Conservation (phyloP, 768 basidiomycete species). For the Amanita phalloides region DNA sequence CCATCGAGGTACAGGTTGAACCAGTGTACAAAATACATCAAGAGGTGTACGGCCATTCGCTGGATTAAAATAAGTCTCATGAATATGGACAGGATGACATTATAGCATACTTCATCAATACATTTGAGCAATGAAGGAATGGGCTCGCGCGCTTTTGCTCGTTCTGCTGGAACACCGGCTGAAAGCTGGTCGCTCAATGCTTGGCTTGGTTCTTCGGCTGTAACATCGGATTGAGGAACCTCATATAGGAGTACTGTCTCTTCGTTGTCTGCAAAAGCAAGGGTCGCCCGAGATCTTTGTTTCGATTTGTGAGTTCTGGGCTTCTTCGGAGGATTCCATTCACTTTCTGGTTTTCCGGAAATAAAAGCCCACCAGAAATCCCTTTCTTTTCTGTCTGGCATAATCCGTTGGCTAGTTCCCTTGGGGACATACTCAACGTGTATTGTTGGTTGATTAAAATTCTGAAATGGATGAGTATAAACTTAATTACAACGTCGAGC, state of each 20-base stretch:
- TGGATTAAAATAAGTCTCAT: slow-evolving; percentile 19
- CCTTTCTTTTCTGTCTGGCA: slow-evolving; percentile 65
- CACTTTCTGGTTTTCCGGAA: slow-evolving; percentile 52
- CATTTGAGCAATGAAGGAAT: slow-evolving; percentile 42
- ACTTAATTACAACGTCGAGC: slow-evolving; percentile 4
- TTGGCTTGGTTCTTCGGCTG: background rate
- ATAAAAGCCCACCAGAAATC: slow-evolving; percentile 78
- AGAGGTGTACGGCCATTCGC: slow-evolving; percentile 61
- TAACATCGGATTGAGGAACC: background rate
- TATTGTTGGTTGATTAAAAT: slow-evolving; percentile 52
- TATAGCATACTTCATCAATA: slow-evolving; percentile 53
- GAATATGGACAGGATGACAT: slow-evolving; percentile 1
- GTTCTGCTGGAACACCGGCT: background rate
- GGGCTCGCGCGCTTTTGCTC: slow-evolving; percentile 35
- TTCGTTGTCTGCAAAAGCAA: slow-evolving; percentile 2
- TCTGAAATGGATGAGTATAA: slow-evolving; percentile 29
- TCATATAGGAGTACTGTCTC: slow-evolving; percentile 7
- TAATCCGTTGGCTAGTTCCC: slow-evolving; percentile 20
- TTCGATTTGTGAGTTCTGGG: slow-evolving; percentile 18
- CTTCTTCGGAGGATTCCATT: slow-evolving; percentile 51
- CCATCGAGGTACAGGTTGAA: slow-evolving; percentile 51
- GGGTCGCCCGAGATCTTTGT: slow-evolving; percentile 18
- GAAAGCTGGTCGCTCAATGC: background rate
- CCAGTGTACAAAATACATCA: slow-evolving; percentile 84
- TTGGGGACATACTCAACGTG: slow-evolving; percentile 25